These are phyloP conservation scores for Rhizophora mangle DNA, from an alignment of 345 rosid species.

Conservation along the genomic window DNA sequence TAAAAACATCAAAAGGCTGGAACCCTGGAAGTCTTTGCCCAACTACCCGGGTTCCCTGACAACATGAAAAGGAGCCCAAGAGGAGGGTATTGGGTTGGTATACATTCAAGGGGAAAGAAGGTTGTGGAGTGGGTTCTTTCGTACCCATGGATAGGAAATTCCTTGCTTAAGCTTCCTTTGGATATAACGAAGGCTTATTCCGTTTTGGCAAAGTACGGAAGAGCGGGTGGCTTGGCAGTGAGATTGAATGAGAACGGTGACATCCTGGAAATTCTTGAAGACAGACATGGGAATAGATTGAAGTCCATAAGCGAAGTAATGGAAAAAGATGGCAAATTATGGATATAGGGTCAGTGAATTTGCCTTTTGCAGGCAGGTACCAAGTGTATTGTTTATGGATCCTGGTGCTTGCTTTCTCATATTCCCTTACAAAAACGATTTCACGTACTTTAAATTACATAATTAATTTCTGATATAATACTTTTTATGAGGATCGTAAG, in stretches of 20 bases:
- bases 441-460: too few relatives aligned
- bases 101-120: slow-evolving; percentile 44
- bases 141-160: slow-evolving; percentile 46
- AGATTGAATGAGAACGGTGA: slow-evolving; percentile 66
- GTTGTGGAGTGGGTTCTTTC: slow-evolving; percentile 35
- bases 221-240: slow-evolving; percentile 56
- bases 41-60: slow-evolving; percentile 25
- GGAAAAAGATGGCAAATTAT: slow-evolving; percentile 16
- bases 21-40: slow-evolving; percentile 19
- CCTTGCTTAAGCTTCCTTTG: slow-evolving; percentile 39
- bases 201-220: slow-evolving; percentile 29
- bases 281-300: neutral
- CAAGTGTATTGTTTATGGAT: too few relatives aligned
- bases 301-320: slow-evolving; percentile 13
- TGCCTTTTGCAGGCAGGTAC: slow-evolving; percentile 12
- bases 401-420: too few relatives aligned
- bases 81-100: slow-evolving; percentile 31
- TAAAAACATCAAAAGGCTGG: slow-evolving; percentile 13
- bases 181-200: slow-evolving; percentile 39
- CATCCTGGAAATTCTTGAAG: slow-evolving; percentile 32
- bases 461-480: too few relatives aligned
- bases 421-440: too few relatives aligned
- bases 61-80: slow-evolving; percentile 26
- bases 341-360: slow-evolving; percentile 19
- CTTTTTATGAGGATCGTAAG: too few relatives aligned